Conservation (phyloP, 108 stramenopile species). For the Nitzschia sp. region DNA sequence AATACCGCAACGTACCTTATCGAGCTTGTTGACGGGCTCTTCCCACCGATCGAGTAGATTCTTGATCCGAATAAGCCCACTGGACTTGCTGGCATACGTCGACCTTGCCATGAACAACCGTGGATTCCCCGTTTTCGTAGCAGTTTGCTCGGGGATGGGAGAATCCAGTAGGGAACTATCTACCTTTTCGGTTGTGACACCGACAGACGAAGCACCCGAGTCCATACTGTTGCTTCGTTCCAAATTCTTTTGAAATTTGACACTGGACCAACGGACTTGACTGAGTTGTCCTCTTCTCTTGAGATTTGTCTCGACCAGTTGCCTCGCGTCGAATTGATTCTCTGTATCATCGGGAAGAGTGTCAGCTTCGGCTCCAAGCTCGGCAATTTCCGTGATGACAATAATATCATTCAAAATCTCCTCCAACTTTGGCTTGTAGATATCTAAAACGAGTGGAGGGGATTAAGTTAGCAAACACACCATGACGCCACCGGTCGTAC, state of each 20-base stretch:
- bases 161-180: not conserved
- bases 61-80: slow-evolving; percentile 38
- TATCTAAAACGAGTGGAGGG: not conserved
- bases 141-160: not conserved
- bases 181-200: not conserved
- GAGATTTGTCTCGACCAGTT: not conserved
- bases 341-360: slow-evolving; percentile 1
- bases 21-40: slow-evolving; percentile 67
- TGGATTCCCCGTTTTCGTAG: not conserved
- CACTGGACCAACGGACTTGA: slow-evolving; percentile 12
- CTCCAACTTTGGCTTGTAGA: slow-evolving; percentile 59
- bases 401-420: slow-evolving; percentile 51
- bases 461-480: not conserved
- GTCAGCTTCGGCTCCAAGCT: slow-evolving; percentile 48
- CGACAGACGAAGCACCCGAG: not conserved
- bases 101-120: not conserved
- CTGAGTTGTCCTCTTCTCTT: not conserved
- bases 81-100: not conserved
- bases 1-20: slow-evolving; percentile 39
- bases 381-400: slow-evolving; percentile 65
- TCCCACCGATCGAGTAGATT: slow-evolving; percentile 72
- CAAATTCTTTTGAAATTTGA: not conserved
- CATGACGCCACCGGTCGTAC: not conserved
- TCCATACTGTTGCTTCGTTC: not conserved
- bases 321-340: not conserved